Conservation (phyloP, 2,329 filamentous ascomycete species). For the Akanthomyces lecanii region DNA sequence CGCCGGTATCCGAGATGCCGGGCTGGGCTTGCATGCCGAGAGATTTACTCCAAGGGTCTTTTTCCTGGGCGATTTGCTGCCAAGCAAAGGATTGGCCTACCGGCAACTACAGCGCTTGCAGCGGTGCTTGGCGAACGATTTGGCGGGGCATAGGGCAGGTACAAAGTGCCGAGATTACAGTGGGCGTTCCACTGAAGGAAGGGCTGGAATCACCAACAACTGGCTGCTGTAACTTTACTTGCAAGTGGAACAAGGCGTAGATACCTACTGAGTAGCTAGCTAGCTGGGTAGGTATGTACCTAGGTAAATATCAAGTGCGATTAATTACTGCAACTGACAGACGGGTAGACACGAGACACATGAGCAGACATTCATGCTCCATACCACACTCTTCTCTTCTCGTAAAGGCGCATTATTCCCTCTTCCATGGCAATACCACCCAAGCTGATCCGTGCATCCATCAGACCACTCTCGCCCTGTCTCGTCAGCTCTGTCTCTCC, state of each 20-base stretch:
- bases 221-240: too few relatives aligned
- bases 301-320: too few relatives aligned
- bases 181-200: too few relatives aligned
- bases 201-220: too few relatives aligned
- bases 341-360: not conserved
- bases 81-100: not conserved
- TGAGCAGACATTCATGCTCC: not conserved
- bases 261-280: too few relatives aligned
- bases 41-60: not conserved
- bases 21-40: not conserved
- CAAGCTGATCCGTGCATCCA: not conserved
- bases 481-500: not conserved
- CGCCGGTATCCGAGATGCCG: too few relatives aligned
- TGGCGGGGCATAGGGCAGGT: not conserved
- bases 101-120: not conserved
- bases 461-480: slow-evolving; percentile 2
- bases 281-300: too few relatives aligned
- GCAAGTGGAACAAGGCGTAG: too few relatives aligned
- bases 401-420: not conserved
- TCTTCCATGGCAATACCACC: too few relatives aligned
- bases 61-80: not conserved
- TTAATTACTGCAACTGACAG: too few relatives aligned
- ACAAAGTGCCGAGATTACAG: too few relatives aligned
- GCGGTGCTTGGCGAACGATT: slow-evolving; percentile 7
- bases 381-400: not conserved